A percentile compares a stretch with the other conserved stretches of the same genome.
Evolutionary conservation across 805 yeast species (phyloP).

Genomic region (Candida tammaniensis): DNA sequence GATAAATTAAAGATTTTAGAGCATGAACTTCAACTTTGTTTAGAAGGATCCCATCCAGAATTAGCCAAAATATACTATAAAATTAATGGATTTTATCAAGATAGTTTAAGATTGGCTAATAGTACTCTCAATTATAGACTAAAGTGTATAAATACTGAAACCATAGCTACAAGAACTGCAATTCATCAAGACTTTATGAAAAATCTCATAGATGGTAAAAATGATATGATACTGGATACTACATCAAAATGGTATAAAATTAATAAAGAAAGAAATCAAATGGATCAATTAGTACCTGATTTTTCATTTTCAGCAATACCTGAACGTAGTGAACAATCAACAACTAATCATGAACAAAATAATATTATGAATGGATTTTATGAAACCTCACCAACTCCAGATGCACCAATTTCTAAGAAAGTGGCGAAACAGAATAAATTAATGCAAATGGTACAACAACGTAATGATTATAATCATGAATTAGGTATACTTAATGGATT

Average conservation of each 20-base stretch:
- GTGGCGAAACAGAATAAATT: constrained; percentile 34
- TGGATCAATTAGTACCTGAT: constrained; percentile 64
- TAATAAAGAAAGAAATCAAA: constrained; percentile 79
- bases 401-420: constrained; percentile 25
- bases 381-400: constrained; percentile 6
- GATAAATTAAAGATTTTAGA: constrained; percentile 76
- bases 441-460: constrained; percentile 53
- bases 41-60: constrained; percentile 90
- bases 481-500: constrained; percentile 69
- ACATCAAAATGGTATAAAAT: constrained; percentile 90
- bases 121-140: constrained; percentile 55
- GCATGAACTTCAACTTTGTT: constrained; percentile 82
- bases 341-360: constrained; percentile 2
- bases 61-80: constrained; percentile 66
- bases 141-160: constrained; percentile 75
- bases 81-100: constrained; percentile 72
- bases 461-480: constrained; percentile 66
- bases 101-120: constrained; percentile 50
- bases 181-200: constrained; percentile 82
- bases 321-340: constrained; percentile 14
- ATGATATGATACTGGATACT: constrained; percentile 62
- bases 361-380: constrained; percentile 1
- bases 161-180: constrained; percentile 72
- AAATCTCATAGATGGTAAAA: constrained; percentile 63
- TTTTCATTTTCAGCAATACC: constrained; percentile 48